Conservation (phyloP, 2,329 filamentous ascomycete genomes). For the Diaporthe vaccinii region DNA sequence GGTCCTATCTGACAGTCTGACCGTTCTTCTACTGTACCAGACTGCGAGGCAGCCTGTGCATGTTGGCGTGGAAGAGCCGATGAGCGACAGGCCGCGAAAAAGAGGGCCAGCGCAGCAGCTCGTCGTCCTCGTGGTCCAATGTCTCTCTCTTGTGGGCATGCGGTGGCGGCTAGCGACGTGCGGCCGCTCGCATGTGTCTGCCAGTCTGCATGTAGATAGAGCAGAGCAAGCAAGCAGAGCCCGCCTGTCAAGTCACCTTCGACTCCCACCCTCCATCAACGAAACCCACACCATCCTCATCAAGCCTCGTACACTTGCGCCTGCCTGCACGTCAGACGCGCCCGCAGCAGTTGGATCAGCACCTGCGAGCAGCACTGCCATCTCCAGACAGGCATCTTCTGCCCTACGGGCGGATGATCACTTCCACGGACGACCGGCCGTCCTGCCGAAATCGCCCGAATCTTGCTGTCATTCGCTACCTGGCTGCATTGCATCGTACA, state of each 20-base stretch:
- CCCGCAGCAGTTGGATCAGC: constrained; percentile 11
- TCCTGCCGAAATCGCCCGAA: constrained; percentile 10
- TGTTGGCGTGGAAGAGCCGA: neutral
- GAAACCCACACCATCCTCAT: constrained; percentile 32
- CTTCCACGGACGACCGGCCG: constrained; percentile 6
- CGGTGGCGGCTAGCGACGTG: constrained; percentile 31
- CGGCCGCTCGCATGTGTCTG: constrained; percentile 23
- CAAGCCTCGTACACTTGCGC: constrained; percentile 39
- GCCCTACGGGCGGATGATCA: constrained; percentile 36
- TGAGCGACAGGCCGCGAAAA: neutral
- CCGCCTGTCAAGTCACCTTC: constrained; percentile 35
- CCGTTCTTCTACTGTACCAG: neutral
- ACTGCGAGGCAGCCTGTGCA: neutral
- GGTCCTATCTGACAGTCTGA: neutral
- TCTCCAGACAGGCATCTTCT: constrained; percentile 27
- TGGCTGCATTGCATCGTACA: constrained; percentile 14
- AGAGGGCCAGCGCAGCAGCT: constrained; percentile 26
- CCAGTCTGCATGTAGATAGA: constrained; percentile 9
- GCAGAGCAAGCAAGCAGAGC: neutral
- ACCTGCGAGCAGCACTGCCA: constrained; percentile 5
- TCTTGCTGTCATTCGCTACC: constrained; percentile 4
- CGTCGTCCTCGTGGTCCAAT: constrained; percentile 22
- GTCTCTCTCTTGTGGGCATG: constrained; percentile 18
- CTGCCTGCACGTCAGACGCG: constrained; percentile 35
- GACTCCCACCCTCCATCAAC: constrained; percentile 34